Percentiles rank a stretch among this genome's conserved stretches.
These are phyloP conservation scores for Cladophialophora immunda DNA, from an alignment of 2,329 filamentous ascomycete genomes.

Conservation along the genomic window DNA sequence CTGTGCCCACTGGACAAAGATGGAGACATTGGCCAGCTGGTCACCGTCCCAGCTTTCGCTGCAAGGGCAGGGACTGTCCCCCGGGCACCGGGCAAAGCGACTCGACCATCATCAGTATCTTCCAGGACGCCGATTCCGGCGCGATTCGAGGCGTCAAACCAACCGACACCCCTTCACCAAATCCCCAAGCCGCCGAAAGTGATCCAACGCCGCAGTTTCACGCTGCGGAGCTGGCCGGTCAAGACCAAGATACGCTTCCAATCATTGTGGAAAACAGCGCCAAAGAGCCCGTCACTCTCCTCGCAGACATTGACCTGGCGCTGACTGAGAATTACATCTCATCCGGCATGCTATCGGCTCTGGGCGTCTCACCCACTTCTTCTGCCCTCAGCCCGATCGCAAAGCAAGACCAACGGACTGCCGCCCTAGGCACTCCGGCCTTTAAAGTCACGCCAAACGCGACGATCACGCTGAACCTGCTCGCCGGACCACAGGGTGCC, in stretches of 20 bases:
- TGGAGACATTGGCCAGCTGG: background rate
- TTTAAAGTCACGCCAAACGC: constrained; percentile 15
- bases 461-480: constrained; percentile 15
- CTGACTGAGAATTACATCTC: constrained; percentile 28
- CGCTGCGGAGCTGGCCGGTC: constrained; percentile 18
- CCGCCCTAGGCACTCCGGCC: constrained; percentile 11
- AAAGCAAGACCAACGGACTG: constrained; percentile 11
- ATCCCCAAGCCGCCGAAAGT: background rate
- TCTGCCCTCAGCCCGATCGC: background rate
- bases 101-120: background rate
- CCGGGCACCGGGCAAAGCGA: background rate
- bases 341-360: constrained; percentile 7
- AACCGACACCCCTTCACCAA: background rate
- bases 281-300: constrained; percentile 17
- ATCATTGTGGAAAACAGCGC: constrained; percentile 11
- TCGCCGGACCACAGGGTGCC: constrained; percentile 1
- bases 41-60: background rate
- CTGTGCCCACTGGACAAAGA: constrained; percentile 13
- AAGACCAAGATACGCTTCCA: constrained; percentile 22
- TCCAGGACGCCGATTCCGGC: background rate
- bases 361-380: constrained; percentile 12
- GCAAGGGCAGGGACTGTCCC: background rate
- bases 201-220: constrained; percentile 12
- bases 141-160: background rate
- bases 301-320: constrained; percentile 26